phyloP scores from a whole-genome alignment of 768 basidiomycete species.

The Chlorophyllum brunneum region DNA sequence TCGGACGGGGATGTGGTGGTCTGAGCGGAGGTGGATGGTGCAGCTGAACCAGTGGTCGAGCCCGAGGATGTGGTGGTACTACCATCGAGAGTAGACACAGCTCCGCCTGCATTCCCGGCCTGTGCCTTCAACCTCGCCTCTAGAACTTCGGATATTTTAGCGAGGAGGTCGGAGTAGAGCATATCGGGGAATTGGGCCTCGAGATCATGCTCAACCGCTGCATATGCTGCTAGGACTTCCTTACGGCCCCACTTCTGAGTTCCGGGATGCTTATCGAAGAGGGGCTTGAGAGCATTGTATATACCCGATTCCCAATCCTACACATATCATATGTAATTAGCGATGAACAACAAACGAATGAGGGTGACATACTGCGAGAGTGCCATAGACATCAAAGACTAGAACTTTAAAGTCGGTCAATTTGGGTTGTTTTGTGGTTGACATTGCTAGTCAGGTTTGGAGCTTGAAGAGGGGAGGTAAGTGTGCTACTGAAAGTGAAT shows the following conservation, averaged over 20 bases:
- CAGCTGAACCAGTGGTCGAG: conserved; percentile 12
- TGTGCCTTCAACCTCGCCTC: conserved; percentile 32
- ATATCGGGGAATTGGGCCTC: conserved; percentile 54
- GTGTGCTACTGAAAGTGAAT: background rate
- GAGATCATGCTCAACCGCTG: conserved; percentile 50
- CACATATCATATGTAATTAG: background rate
- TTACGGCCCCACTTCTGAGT: conserved; percentile 42
- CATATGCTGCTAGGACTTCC: conserved; percentile 50
- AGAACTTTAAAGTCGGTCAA: conserved; percentile 49
- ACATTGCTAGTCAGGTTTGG: background rate
- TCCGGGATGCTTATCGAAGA: conserved; percentile 39
- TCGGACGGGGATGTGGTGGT: conserved; percentile 5
- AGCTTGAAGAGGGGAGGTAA: background rate
- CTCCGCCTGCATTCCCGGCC: conserved; percentile 18
- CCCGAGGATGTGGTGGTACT: conserved; percentile 10
- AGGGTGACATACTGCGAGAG: conserved; percentile 45
- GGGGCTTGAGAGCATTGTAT: conserved; percentile 47
- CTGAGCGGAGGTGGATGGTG: conserved; percentile 16
- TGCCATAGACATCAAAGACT: conserved; percentile 77
- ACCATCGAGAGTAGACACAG: conserved; percentile 18
- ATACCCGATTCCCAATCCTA: conserved; percentile 77
- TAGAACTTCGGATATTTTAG: conserved; percentile 37
- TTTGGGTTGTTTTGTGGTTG: conserved; percentile 15
- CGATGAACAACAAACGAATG: background rate
- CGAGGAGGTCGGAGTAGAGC: conserved; percentile 60